phyloP scores from a whole-genome alignment of 1,139 yeast genomes.

The Pichia sorboxylosa region DNA sequence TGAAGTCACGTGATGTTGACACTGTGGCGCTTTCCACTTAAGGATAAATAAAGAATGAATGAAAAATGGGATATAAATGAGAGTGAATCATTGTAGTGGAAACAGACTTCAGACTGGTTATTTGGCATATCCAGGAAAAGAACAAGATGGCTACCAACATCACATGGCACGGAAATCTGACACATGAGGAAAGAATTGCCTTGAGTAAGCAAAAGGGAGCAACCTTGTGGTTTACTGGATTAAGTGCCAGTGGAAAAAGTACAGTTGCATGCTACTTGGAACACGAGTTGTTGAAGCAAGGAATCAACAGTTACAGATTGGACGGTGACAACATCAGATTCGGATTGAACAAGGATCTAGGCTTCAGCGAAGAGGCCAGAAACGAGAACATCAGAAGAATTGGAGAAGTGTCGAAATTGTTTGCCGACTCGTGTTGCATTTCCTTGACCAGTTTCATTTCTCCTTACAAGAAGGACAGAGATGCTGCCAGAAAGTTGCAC shows the following conservation, averaged over 20 bases:
- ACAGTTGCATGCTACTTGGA: constrained; percentile 94
- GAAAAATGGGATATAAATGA: too few relatives aligned
- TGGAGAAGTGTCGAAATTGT: constrained; percentile 84
- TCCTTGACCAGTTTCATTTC: constrained; percentile 86
- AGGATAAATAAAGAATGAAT: too few relatives aligned
- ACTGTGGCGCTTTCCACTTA: too few relatives aligned
- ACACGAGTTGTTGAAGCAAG: constrained; percentile 58
- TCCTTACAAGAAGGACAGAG: constrained; percentile 79
- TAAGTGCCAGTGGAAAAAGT: constrained; percentile 90
- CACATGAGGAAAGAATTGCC: constrained; percentile 64
- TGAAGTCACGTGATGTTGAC: too few relatives aligned
- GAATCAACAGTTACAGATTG: constrained; percentile 67
- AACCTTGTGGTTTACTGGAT: constrained; percentile 90
- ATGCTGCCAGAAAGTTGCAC: constrained; percentile 75
- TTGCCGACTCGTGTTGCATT: constrained; percentile 79
- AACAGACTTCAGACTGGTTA: too few relatives aligned
- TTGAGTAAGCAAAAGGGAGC: constrained; percentile 76
- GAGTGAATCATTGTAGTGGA: too few relatives aligned
- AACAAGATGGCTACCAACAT: constrained; percentile 76
- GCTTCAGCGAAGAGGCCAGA: constrained; percentile 83
- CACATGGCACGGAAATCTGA: constrained; percentile 89
- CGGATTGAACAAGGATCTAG: constrained; percentile 88
- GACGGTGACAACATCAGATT: constrained; percentile 94
- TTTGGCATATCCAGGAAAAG: not conserved
- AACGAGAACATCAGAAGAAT: constrained; percentile 91